Conservation (phyloP, 2,329 filamentous ascomycete genomes). For the Remersonia thermophila region DNA sequence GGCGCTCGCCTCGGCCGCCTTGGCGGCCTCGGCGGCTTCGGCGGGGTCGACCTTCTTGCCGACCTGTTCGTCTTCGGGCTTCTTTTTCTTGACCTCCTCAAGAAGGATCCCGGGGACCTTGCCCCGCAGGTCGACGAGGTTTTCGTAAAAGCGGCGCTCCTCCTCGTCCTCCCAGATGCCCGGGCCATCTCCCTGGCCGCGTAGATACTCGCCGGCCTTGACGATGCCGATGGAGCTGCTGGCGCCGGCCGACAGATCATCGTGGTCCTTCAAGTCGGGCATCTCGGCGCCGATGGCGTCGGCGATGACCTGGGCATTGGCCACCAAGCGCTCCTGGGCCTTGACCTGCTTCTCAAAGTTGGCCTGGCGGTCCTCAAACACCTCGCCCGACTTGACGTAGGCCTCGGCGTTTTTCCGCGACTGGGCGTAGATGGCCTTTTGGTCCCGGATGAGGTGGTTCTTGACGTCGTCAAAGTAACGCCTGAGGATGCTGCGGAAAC, state of each 20-base stretch:
- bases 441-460: constrained; percentile 74
- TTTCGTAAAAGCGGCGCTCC: constrained; percentile 95
- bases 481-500: constrained; percentile 73
- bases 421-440: constrained; percentile 76
- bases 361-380: constrained; percentile 92
- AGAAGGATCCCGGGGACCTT: constrained; percentile 89
- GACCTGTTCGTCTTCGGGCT: constrained; percentile 71
- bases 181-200: constrained; percentile 76
- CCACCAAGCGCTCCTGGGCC: constrained; percentile 75
- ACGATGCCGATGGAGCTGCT: constrained; percentile 82
- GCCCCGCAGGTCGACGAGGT: constrained; percentile 85
- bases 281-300: constrained; percentile 83
- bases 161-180: constrained; percentile 99
- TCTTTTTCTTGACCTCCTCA: constrained; percentile 93
- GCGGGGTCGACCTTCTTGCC: constrained; percentile 57
- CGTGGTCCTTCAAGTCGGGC: constrained; percentile 81
- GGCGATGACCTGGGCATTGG: constrained; percentile 83
- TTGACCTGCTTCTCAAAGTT: constrained; percentile 94
- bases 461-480: constrained; percentile 93
- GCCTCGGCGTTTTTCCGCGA: constrained; percentile 92
- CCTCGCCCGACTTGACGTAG: constrained; percentile 95
- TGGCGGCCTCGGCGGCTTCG: constrained; percentile 38
- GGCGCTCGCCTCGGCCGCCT: constrained; percentile 37
- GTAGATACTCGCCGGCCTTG: constrained; percentile 85
- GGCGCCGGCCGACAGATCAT: constrained; percentile 50